Base-by-base conservation (phyloP, 768 basidiomycete species). In the Mycena crocata region DNA sequence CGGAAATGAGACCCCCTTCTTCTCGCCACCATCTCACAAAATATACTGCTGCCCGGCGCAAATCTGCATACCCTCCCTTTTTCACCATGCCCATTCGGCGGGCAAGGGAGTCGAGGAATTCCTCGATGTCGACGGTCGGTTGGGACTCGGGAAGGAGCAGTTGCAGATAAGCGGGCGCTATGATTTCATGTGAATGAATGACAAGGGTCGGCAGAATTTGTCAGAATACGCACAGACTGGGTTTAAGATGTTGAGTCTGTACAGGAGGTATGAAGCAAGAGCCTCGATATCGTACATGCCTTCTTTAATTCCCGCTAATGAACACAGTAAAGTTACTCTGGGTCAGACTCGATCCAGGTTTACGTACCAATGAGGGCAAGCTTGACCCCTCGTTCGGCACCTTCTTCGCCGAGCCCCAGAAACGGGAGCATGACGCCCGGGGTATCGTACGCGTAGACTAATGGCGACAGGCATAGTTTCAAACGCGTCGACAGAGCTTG, bases 401-500 rank as follows among this genome's bases (percentile, higher is more conserved):
- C 97, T 68, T 86, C 86, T 59, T 87, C 84, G 6, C 98, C 98
- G 64, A 84, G 87, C 1, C 98, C 98, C 32, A 99, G 85, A 80
- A 92, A 99, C 14, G 96, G 95, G 45, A 98, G 84, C 96, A 99
- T 99, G 50, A 99, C 93, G 3, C 98, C 98, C 2, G 98, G 98
- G 12, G 94, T 90, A 82, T 99, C 98, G 73, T 91, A 95, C 5
- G 98, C 93, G 81, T 99, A 99, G 14, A 98, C 91, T 10, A 89
- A 81, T 3, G 96, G 95, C 59, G 90, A 85, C 64, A 91, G 77
- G 28, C 89, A 91, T 57, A 99, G 83, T 79, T 95, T 95, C 46
- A 99, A 83, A 35, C 94, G 89, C 13, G 93, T 97, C 7, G 96
- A 97, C 45, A 98, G 80, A 40, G 92, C 87, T 57, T 93, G 91